Base-by-base conservation (phyloP, 148 eudicot genomes). In the Oxyria digyna region DNA sequence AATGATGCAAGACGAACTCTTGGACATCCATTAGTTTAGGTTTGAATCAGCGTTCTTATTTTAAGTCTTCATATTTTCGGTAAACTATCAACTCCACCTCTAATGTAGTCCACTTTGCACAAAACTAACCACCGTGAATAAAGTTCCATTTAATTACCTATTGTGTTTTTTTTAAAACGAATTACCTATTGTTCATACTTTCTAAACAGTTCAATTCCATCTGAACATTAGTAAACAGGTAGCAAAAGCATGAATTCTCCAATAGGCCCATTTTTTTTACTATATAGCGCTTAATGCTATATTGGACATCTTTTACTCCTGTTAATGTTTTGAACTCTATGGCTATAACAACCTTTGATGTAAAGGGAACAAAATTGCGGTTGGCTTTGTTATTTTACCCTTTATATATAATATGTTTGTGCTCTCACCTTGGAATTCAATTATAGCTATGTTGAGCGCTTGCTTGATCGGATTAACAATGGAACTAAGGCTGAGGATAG, bases 391-490 rank as follows among this genome's bases (percentile, higher is more conserved):
- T 50, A n/a, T 15, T 49, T 50, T 50, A 50, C 57, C 12, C 57
- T 50, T 50, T 50, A 9, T 50, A 20, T 23, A 50, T 50, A 20
- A 48, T 23, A 13, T 50, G 29, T 50, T 50, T 50, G 23, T 50
- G 10, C 1, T 50, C 54, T 50, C 29, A 8, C 27, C 20, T 8
- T 18, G 55, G 27, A 9, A 7, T 50, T 50, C 32, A 21, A 69
- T 42, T 3, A 73, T 75, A 94, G 99, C 74, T 94, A 94, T 75
- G 96, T 94, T 33, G 97, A 90, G 79, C 89, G 99, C 78, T 80
- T 94, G 80, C 96, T 94, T 62, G 97, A 94, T 78, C 96, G 97
- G 52, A 85, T 94, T 69, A 90, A 88, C 75, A 94, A 90, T 77
- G 96, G 99, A 72, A 82, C 80, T 48, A 79, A 88, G 79, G 83